Conservation (phyloP, 768 basidiomycete species). For the Amanita inopinata region DNA sequence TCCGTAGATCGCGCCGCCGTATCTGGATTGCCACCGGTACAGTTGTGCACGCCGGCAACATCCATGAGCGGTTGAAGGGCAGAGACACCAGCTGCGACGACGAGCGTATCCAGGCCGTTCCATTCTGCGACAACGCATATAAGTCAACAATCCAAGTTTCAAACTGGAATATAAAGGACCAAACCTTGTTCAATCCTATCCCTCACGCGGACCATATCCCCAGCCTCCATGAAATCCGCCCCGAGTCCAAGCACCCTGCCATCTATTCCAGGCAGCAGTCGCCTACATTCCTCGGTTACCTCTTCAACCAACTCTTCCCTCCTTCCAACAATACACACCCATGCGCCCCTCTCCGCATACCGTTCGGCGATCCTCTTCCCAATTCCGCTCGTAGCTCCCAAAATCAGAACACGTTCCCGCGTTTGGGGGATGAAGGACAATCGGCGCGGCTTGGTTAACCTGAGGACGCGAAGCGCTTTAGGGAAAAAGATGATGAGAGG, state of each 20-base stretch:
- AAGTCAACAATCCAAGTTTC: not conserved
- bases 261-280: constrained; percentile 12
- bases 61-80: constrained; percentile 69
- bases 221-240: constrained; percentile 56
- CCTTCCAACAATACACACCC: constrained; percentile 66
- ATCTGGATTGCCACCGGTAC: constrained; percentile 12
- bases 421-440: constrained; percentile 26
- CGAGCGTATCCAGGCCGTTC: constrained; percentile 74
- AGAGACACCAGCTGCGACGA: constrained; percentile 79
- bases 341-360: constrained; percentile 70
- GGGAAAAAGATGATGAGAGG: not conserved
- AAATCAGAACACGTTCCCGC: constrained; percentile 65
- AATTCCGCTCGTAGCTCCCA: constrained; percentile 82
- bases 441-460: constrained; percentile 19
- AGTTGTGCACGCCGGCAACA: constrained; percentile 45
- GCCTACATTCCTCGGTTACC: constrained; percentile 52
- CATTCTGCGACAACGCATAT: constrained; percentile 42
- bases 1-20: constrained; percentile 29
- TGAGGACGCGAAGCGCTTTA: constrained; percentile 14
- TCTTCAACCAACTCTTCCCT: constrained; percentile 41
- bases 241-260: constrained; percentile 36
- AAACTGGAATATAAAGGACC: not conserved
- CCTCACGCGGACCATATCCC: constrained; percentile 59
- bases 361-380: constrained; percentile 59
- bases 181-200: constrained; percentile 43